Conservation (phyloP, 2,329 filamentous ascomycete species). For the Xenoacremonium recifei region DNA sequence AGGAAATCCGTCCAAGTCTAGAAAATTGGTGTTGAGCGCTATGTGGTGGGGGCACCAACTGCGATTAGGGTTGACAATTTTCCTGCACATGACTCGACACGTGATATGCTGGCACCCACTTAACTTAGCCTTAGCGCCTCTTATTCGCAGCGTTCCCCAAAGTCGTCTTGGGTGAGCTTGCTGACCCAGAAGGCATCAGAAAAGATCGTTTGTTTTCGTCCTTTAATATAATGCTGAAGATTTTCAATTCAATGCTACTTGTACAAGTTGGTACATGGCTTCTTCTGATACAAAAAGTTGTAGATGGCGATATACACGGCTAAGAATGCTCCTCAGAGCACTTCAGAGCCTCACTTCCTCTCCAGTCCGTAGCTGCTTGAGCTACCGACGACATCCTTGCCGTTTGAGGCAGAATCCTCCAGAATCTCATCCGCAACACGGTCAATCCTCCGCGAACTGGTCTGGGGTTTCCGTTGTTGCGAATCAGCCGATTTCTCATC, state of each 20-base stretch:
- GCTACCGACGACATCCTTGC: constrained; percentile 49
- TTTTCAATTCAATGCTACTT: constrained; percentile 33
- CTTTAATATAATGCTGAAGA: no score
- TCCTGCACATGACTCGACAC: constrained; percentile 21
- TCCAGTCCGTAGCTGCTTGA: constrained; percentile 38
- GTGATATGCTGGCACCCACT: constrained; percentile 16
- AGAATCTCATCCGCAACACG: constrained; percentile 30
- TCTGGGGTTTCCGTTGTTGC: constrained; percentile 7
- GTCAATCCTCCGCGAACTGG: constrained; percentile 19
- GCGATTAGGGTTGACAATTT: constrained; percentile 29
- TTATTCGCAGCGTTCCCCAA: no score
- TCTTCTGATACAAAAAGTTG: constrained; percentile 14
- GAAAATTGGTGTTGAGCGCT: constrained; percentile 31
- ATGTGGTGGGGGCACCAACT: constrained; percentile 18
- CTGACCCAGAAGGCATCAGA: no score
- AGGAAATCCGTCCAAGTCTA: constrained; percentile 18
- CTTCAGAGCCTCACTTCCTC: constrained; percentile 13
- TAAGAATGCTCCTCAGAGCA: constrained; percentile 5
- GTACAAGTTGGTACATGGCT: constrained; percentile 30
- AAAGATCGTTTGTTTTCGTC: no score
- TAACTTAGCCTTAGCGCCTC: no score
- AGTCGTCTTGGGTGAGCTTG: no score
- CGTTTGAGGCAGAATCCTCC: constrained; percentile 41
- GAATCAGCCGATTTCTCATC: constrained; percentile 17
- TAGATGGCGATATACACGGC: constrained; percentile 24